Evolutionary conservation across 2,329 filamentous ascomycete genomes (phyloP).

Genomic region (Arthrobotrys entomopaga): DNA sequence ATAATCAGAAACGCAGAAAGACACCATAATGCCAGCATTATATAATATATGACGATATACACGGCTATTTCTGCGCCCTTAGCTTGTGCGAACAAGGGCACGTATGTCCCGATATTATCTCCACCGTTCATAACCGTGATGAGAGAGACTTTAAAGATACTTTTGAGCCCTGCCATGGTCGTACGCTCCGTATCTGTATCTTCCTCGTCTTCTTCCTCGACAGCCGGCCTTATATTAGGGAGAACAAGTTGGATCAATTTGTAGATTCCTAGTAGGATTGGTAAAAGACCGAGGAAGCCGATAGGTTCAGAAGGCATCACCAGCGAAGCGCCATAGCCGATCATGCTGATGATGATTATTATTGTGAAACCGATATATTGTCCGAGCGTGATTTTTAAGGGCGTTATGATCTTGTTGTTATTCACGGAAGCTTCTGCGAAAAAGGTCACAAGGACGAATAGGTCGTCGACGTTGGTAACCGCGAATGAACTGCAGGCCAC

Average conservation of each 20-base stretch:
- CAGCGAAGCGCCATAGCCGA: conserved; percentile 60
- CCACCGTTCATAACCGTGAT: conserved; percentile 62
- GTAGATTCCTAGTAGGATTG: conserved; percentile 61
- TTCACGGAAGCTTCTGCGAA: conserved; percentile 61
- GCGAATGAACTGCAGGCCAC: conserved; percentile 54
- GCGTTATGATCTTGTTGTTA: conserved; percentile 26
- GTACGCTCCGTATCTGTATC: conserved; percentile 21
- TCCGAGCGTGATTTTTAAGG: conserved; percentile 16
- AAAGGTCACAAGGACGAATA: conserved; percentile 62
- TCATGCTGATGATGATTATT: conserved; percentile 61
- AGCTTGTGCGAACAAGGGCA: conserved; percentile 61
- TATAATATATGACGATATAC: conserved; percentile 61
- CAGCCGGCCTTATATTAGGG: conserved; percentile 42
- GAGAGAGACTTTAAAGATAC: conserved; percentile 59
- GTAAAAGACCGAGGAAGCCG: conserved; percentile 61
- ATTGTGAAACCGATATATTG: conserved; percentile 61
- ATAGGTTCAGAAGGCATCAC: conserved; percentile 61
- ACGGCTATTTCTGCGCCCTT: conserved; percentile 60
- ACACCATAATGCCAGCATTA: conserved; percentile 61
- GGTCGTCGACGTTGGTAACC: conserved; percentile 60
- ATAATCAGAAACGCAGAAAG: conserved; percentile 60
- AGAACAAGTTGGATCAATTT: conserved; percentile 55
- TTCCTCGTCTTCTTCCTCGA: neutral
- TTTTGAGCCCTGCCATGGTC: conserved; percentile 51
- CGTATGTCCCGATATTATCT: conserved; percentile 62